Base-by-base conservation (phyloP, 257 asterid species). In the Fraxinus quadrangulata region DNA sequence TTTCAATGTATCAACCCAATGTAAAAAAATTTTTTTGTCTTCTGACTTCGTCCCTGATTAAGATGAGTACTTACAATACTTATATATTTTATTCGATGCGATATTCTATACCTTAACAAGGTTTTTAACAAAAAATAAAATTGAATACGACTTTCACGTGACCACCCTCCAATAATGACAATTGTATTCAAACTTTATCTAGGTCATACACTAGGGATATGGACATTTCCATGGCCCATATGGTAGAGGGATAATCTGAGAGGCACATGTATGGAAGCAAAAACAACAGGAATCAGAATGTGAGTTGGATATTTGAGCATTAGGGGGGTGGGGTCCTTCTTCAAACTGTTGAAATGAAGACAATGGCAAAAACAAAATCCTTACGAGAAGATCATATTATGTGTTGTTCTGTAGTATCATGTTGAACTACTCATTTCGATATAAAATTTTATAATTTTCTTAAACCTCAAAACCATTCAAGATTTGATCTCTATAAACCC, bases 211-310 rank as follows among this genome's bases (percentile, higher is more conserved):
- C 67, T 36, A 19, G 54, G 76, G 84, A 84, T 49, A 72, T 68
- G 75, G 82, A 67, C 75, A 51, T 77, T 78, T 59, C 51, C 13
- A 79, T 79, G 89, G 88, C 79, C 88, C 93, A 88, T 84, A 37
- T 68, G 77, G 28, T 31, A 63, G 77, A 83, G 84, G 81, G 69
- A 75, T 78, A 73, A 80, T 67, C 65, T 33, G 56, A 66, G 42
- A 42, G 79, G 82, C 84, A 37, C 92, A 87, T 63, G 69, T 94
- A 83, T 91, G 94, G 88, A 84, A 40, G 76, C 71, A 74, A 78
- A 40, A 78, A 49, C 65, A 59, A 51, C 39, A 36, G 78, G n/a
- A 73, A 77, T 26, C 75, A 79, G 54, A 65, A 81, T 77, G 88
- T 79, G 80, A 84, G 68, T 73, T 81, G 81, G 77, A 78, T 80